Conservation (phyloP, 306 rosid genomes). For the Dryas octopetala region DNA sequence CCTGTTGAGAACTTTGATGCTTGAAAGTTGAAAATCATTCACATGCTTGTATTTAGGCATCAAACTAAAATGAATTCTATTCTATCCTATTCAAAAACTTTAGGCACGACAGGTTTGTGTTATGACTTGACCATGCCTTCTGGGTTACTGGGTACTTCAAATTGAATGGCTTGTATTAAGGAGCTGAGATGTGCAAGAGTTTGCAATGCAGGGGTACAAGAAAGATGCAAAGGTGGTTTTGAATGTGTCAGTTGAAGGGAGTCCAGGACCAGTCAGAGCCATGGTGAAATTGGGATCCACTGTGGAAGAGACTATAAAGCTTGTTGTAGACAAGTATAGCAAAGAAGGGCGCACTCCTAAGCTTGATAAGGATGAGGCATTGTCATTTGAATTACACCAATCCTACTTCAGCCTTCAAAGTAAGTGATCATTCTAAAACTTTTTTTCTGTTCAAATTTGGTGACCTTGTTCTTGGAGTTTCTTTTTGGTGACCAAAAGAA, state of each 20-base stretch:
- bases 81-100: background rate
- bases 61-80: background rate
- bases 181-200: constrained; percentile 3
- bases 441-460: background rate
- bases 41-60: background rate
- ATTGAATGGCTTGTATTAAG: background rate
- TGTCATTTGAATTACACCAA: constrained; percentile 63
- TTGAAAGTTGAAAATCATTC: background rate
- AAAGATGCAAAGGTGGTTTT: constrained; percentile 86
- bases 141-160: background rate
- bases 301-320: constrained; percentile 65
- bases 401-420: constrained; percentile 87
- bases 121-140: background rate
- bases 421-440: constrained; percentile 19
- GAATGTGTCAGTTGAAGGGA: constrained; percentile 84
- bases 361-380: constrained; percentile 33
- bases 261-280: constrained; percentile 76
- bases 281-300: constrained; percentile 79
- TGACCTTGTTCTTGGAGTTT: background rate
- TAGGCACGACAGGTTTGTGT: constrained; percentile 4
- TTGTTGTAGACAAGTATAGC: constrained; percentile 59
- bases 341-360: constrained; percentile 78
- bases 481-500: background rate
- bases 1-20: background rate
- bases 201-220: constrained; percentile 46